Evolutionary conservation across 371 early-diverging fungal species (phyloP).

Genomic region (Mortierella sp.): DNA sequence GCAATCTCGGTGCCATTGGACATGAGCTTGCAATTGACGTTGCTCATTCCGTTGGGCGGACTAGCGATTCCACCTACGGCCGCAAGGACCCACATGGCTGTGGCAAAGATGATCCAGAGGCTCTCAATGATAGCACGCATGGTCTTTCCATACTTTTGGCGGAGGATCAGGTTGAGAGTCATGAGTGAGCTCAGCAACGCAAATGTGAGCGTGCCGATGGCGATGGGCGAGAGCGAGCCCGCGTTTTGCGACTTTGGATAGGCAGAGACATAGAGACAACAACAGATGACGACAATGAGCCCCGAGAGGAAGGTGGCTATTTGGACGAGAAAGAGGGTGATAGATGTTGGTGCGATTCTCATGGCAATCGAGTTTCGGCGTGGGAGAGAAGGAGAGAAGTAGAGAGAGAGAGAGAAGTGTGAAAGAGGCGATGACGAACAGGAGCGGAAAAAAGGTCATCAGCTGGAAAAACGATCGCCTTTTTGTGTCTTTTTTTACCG

Average conservation of each 20-base stretch:
- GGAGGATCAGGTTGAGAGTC: conserved; percentile 24
- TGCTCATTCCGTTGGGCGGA: conserved; percentile 31
- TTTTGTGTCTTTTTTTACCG: no score
- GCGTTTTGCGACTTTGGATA: conserved; percentile 37
- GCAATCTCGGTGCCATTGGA: conserved; percentile 24
- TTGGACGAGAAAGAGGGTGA: conserved; percentile 31
- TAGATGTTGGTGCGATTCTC: conserved; percentile 36
- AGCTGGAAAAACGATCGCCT: no score
- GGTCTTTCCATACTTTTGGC: conserved; percentile 36
- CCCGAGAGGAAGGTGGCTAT: conserved; percentile 25
- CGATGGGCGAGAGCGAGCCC: conserved; percentile 19
- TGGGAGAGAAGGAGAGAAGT: not conserved
- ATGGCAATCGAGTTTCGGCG: not conserved
- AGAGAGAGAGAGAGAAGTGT: not conserved
- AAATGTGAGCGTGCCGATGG: conserved; percentile 29
- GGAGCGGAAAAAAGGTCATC: no score
- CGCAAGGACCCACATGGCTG: conserved; percentile 23
- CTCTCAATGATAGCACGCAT: conserved; percentile 21
- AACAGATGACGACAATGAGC: conserved; percentile 32
- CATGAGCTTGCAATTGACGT: conserved; percentile 26
- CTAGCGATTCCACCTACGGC: conserved; percentile 26
- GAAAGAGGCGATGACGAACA: not conserved
- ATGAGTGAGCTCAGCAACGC: conserved; percentile 20
- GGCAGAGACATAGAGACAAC: conserved; percentile 29
- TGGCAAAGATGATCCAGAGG: conserved; percentile 29